These are phyloP conservation scores for Rubia peregrina DNA, from an alignment of 305 asterid species.

Conservation along the genomic window DNA sequence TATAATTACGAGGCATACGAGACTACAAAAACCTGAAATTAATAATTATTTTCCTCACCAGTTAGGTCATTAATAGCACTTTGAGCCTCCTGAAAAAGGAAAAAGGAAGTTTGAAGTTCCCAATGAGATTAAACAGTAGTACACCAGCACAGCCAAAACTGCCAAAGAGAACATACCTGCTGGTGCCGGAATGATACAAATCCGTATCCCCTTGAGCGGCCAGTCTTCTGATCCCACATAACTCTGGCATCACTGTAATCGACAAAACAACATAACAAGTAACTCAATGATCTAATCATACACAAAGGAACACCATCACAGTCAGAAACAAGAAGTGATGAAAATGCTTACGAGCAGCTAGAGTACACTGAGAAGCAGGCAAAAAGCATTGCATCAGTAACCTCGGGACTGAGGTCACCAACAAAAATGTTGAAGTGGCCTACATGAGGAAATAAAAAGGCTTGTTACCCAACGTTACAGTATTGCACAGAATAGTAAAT, in stretches of 20 bases:
- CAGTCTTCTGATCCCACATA: slow-evolving; percentile 96
- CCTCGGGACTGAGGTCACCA: slow-evolving; percentile 94
- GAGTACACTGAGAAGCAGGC: slow-evolving; percentile 73
- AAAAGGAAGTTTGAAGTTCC: slow-evolving; percentile 4
- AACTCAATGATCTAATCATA: slow-evolving; percentile 6
- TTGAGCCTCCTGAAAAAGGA: slow-evolving; percentile 68
- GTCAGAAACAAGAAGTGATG: neutral
- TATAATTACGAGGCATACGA: neutral
- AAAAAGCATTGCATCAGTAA: slow-evolving; percentile 81
- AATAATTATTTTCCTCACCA: slow-evolving; percentile 37
- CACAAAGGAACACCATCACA: neutral
- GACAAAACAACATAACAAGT: slow-evolving; percentile 6
- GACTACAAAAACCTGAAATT: neutral
- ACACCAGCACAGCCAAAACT: slow-evolving; percentile 10
- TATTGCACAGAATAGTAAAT: neutral
- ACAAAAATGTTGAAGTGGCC: slow-evolving; percentile 80
- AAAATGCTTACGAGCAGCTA: slow-evolving; percentile 64
- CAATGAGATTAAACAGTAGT: neutral
- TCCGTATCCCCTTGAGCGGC: slow-evolving; percentile 96
- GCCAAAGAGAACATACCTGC: slow-evolving; percentile 41
- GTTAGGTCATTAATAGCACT: slow-evolving; percentile 69
- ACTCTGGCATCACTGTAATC: slow-evolving; percentile 79
- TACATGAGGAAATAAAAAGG: slow-evolving; percentile 16
- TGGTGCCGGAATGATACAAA: slow-evolving; percentile 83
- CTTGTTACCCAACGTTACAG: neutral